Percentiles rank a stretch among this genome's conserved stretches.
Evolutionary conservation across 441 rosid genomes (phyloP).

Genomic region (Croton laevigatus): DNA sequence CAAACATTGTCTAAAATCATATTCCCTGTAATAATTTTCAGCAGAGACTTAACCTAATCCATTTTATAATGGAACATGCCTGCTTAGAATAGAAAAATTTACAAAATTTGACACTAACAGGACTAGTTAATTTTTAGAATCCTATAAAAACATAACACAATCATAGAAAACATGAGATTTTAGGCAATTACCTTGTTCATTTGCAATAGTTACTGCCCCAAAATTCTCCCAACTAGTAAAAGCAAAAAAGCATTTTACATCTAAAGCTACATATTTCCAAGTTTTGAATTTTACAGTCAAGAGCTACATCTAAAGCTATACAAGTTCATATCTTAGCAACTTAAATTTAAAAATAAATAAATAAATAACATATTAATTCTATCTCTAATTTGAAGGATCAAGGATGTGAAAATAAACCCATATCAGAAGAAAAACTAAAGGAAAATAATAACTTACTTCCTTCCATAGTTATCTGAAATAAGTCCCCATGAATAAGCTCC

Average conservation of each 20-base stretch:
- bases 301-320: too few species aligned
- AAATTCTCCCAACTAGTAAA: neutral
- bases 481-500: slow-evolving; percentile 72
- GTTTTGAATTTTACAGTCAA: too few species aligned
- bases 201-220: neutral
- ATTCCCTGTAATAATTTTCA: neutral
- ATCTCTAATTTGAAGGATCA: neutral
- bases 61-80: neutral
- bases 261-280: too few species aligned
- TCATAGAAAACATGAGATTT: neutral
- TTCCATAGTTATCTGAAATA: slow-evolving; percentile 49
- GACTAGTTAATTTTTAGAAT: too few species aligned
- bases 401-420: neutral
- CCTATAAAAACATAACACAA: too few species aligned
- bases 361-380: neutral
- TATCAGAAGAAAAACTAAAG: neutral
- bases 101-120: neutral
- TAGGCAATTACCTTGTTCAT: neutral
- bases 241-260: neutral
- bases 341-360: too few species aligned
- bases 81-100: neutral
- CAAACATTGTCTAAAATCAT: too few species aligned
- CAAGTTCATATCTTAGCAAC: neutral
- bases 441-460: slow-evolving; percentile 32
- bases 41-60: neutral